Percentiles rank a stretch among this genome's conserved stretches.
These are phyloP conservation scores for Sporisorium exsertum DNA, from an alignment of 1,284 basidiomycete genomes.

Conservation along the genomic window DNA sequence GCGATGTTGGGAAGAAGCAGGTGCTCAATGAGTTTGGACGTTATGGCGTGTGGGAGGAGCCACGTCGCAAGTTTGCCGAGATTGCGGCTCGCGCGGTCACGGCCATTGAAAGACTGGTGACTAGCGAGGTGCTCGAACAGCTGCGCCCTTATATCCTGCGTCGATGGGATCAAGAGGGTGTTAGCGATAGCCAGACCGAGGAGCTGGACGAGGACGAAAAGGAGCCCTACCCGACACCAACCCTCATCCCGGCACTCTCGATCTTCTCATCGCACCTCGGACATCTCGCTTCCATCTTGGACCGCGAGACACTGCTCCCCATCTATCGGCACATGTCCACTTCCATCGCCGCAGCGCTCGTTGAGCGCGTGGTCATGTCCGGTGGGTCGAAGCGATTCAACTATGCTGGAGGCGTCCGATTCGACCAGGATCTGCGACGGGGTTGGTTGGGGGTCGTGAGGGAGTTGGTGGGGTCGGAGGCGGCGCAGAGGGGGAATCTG, in stretches of 20 bases:
- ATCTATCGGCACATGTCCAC: conserved; percentile 55
- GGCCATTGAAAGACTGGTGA: conserved; percentile 54
- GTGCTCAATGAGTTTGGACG: conserved; percentile 29
- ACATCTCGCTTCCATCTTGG: conserved; percentile 55
- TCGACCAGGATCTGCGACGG: conserved; percentile 45
- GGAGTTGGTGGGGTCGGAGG: conserved; percentile 19
- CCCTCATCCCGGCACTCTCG: conserved; percentile 56
- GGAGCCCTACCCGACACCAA: conserved; percentile 45
- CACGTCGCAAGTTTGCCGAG: conserved; percentile 40
- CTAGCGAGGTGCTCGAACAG: conserved; percentile 56
- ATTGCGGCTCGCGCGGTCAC: conserved; percentile 39
- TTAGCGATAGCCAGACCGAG: no score
- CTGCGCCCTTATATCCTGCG: conserved; percentile 49
- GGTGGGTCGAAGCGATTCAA: conserved; percentile 43
- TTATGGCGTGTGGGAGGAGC: conserved; percentile 60
- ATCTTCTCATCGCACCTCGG: conserved; percentile 57
- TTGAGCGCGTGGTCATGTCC: conserved; percentile 62
- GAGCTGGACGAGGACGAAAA: conserved; percentile 19
- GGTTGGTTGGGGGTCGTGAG: conserved; percentile 61
- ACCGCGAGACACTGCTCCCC: conserved; percentile 36
- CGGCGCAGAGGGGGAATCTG: not conserved
- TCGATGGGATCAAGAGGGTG: conserved; percentile 41
- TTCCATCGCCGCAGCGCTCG: conserved; percentile 33
- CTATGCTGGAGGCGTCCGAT: conserved; percentile 24
- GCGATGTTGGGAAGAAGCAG: conserved; percentile 21